Base-by-base conservation (phyloP, 2,329 filamentous ascomycete genomes). In the Neocucurbitaria cava region DNA sequence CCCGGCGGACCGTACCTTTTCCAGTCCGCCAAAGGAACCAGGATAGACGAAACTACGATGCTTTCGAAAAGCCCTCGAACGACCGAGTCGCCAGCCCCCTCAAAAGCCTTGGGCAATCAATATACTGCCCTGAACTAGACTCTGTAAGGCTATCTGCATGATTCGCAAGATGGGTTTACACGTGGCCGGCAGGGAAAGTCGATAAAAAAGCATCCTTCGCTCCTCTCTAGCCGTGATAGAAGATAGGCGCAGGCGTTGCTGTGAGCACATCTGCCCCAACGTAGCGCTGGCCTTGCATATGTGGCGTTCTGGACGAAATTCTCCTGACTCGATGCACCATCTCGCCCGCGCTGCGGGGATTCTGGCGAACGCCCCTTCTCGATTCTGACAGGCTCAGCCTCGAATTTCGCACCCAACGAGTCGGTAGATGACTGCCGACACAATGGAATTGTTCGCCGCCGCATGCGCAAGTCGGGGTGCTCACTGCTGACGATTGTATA, bases 361-460 rank as follows among this genome's bases (percentile, higher is more conserved):
- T 20, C 23, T 43, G 23, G 24, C 24, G 23, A 30, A 30, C 24
- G 24, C n/a, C 39, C 24, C 28, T 49, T 26, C 15, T 45, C 30
- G 35, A 20, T 51, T 30, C 41, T 39, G 46, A 31, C 35, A 28
- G 26, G n/a, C 35, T 15, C 38, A 42, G 30, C 35, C 15, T 38
- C 15, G 21, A 46, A 17, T 7, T 17, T 18, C 17, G 18, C 3
- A 28, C 20, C 50, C 47, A 46, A 31, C 13, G n/a, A 43, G 20
- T 51, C 33, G 48, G 45, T 52, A 50, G 10, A 49, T 20, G 18
- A 35, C 36, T 48, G 42, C 46, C 46, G 51, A 58, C 18, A 21
- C 13, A 48, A 18, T 23, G 41, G 42, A 20, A 26, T 33, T 33
- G 20, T 17, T 47, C 47, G 52, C 50, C 50, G 49, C 49, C 48